phyloP scores from a whole-genome alignment of 805 yeast genomes.

The Barnettozyma sucrosica region DNA sequence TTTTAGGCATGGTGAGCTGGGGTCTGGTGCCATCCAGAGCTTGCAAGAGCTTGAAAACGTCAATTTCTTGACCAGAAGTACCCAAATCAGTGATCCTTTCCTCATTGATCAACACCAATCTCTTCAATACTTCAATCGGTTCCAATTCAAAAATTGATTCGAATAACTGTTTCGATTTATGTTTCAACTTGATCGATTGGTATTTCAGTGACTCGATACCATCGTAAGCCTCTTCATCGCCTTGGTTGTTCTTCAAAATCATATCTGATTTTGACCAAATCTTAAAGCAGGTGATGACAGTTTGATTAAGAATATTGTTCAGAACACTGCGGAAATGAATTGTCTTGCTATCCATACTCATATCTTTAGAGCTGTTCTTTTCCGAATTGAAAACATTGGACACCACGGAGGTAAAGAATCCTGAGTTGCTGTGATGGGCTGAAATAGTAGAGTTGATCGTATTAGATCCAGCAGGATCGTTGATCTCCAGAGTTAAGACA shows the following conservation, averaged over 20 bases:
- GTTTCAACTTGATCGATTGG: conserved; percentile 57
- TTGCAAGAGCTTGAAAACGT: conserved; percentile 59
- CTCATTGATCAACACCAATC: conserved; percentile 40
- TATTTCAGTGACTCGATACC: conserved; percentile 35
- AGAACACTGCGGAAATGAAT: conserved; percentile 15
- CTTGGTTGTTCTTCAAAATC: conserved; percentile 16
- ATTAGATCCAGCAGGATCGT: conserved; percentile 9
- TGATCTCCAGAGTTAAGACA: conserved; percentile 48
- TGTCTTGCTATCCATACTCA: neutral
- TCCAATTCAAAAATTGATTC: conserved; percentile 63
- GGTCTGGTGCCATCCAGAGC: conserved; percentile 83
- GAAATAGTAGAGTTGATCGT: conserved; percentile 5
- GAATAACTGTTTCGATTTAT: conserved; percentile 58
- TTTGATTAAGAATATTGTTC: conserved; percentile 51
- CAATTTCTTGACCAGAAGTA: conserved; percentile 16
- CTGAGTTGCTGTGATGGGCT: conserved; percentile 46
- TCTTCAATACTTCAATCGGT: conserved; percentile 66
- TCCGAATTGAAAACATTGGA: conserved; percentile 78
- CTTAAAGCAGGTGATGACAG: conserved; percentile 46
- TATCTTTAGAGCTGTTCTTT: conserved; percentile 25
- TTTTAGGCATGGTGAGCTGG: conserved; percentile 61
- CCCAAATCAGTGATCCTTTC: neutral
- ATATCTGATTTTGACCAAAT: conserved; percentile 71
- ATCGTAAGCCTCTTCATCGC: conserved; percentile 19
- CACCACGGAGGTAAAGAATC: conserved; percentile 46